These are phyloP conservation scores for Chlorella sp. DNA, from an alignment of 139 green algal species.

Conservation along the genomic window DNA sequence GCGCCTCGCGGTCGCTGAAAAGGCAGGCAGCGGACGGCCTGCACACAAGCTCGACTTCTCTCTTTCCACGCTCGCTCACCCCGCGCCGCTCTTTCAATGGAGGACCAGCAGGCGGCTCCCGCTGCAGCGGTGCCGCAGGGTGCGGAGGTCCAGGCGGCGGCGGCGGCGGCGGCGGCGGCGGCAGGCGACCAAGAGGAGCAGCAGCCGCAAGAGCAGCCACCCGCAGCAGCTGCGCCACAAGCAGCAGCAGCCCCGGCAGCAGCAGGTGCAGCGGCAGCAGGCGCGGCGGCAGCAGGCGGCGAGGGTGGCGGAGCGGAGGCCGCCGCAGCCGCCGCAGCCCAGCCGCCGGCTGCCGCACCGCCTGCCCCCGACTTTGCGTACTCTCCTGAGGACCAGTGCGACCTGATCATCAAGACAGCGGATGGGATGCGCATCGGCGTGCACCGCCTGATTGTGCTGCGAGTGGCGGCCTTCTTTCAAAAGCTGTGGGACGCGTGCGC, in stretches of 20 bases:
- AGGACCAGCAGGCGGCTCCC: too few species aligned
- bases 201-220: background rate
- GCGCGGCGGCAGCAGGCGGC: background rate
- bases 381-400: background rate
- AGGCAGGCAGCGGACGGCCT: too few species aligned
- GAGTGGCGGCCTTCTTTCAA: background rate
- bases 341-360: background rate
- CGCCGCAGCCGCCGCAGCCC: background rate
- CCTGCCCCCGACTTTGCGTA: background rate
- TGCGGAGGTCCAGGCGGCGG: too few species aligned
- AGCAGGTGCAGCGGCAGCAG: background rate
- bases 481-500: background rate
- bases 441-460: slow-evolving; percentile 32
- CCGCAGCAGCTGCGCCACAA: background rate
- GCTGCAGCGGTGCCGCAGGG: too few species aligned
- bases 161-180: background rate
- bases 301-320: background rate
- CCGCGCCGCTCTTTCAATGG: too few species aligned
- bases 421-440: slow-evolving; percentile 13
- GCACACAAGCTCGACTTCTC: too few species aligned
- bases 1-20: too few species aligned
- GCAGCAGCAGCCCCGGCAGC: background rate
- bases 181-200: background rate
- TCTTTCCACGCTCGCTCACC: too few species aligned
- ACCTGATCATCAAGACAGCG: background rate